Evolutionary conservation across 495 filamentous ascomycete species (phyloP).

Genomic region (Neurospora sp.): DNA sequence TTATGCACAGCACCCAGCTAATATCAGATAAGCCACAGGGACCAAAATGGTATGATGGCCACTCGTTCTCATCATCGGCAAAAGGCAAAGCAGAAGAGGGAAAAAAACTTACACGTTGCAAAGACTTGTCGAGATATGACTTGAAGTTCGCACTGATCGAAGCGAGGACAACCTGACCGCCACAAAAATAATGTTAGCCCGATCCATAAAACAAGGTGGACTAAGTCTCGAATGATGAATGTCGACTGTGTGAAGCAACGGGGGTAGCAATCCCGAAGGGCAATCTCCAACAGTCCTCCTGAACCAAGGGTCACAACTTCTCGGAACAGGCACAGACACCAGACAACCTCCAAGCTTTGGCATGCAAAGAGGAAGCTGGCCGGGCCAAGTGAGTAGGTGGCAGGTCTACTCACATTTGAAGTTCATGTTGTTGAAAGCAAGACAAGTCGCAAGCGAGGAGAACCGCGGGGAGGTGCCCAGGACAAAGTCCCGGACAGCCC

Average conservation of each 20-base stretch:
- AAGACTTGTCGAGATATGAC: not conserved
- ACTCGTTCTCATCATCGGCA: not conserved
- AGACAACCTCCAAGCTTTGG: not conserved
- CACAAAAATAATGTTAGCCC: not conserved
- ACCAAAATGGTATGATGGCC: not conserved
- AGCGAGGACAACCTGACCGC: not conserved
- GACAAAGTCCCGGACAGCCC: not conserved
- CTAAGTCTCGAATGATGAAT: not conserved
- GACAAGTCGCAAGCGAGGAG: not conserved
- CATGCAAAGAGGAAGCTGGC: not conserved
- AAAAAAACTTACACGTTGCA: not conserved
- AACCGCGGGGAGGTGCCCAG: not conserved
- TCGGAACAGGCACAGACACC: not conserved
- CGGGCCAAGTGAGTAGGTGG: not conserved
- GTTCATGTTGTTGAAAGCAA: not conserved
- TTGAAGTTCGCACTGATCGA: not conserved
- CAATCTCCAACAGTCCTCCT: not conserved
- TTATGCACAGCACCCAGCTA: not conserved
- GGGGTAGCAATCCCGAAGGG: not conserved
- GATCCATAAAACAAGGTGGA: not conserved
- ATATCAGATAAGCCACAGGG: not conserved
- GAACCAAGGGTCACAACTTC: not conserved
- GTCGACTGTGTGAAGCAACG: not conserved
- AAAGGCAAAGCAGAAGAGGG: not conserved
- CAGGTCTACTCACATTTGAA: not conserved